Percentiles rank a stretch among this genome's conserved stretches.
Evolutionary conservation across 2,329 filamentous ascomycete genomes (phyloP).

Genomic region (Alternaria infectoria): DNA sequence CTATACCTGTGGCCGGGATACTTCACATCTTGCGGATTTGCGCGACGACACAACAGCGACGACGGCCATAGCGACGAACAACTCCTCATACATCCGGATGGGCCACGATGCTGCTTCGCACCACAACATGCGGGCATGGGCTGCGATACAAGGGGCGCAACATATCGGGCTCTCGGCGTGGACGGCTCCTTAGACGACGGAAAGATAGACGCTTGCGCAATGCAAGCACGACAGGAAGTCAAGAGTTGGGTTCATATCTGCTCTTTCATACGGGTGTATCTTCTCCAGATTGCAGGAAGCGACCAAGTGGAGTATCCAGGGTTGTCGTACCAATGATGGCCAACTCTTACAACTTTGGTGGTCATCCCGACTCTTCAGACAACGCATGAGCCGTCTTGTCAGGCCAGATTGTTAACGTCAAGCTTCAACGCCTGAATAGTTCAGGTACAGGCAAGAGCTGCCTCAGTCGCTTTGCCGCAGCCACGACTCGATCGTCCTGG

Average conservation of each 20-base stretch:
- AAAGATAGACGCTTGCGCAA: not conserved
- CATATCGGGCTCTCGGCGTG: not conserved
- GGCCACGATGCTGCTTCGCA: not conserved
- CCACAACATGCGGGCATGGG: not conserved
- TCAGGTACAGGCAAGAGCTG: conserved; percentile 30
- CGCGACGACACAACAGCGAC: not conserved
- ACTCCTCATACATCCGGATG: not conserved
- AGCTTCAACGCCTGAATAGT: conserved; percentile 11
- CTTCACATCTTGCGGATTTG: not conserved
- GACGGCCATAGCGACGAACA: not conserved
- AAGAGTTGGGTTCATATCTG: not conserved
- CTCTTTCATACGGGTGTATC: not conserved
- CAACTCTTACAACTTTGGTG: too few species aligned
- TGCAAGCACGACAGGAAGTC: not conserved
- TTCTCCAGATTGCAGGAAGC: not conserved
- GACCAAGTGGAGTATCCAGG: not conserved
- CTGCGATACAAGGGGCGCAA: not conserved
- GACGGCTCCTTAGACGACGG: not conserved
- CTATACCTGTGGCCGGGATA: too few species aligned
- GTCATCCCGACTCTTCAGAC: not conserved
- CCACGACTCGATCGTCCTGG: conserved; percentile 17
- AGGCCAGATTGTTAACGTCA: not conserved
- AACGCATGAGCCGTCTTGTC: not conserved
- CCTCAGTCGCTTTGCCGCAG: conserved; percentile 26
- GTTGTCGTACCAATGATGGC: too few species aligned